Base-by-base conservation (phyloP, 2,329 filamentous ascomycete species). In the Aureobasidium sp. region DNA sequence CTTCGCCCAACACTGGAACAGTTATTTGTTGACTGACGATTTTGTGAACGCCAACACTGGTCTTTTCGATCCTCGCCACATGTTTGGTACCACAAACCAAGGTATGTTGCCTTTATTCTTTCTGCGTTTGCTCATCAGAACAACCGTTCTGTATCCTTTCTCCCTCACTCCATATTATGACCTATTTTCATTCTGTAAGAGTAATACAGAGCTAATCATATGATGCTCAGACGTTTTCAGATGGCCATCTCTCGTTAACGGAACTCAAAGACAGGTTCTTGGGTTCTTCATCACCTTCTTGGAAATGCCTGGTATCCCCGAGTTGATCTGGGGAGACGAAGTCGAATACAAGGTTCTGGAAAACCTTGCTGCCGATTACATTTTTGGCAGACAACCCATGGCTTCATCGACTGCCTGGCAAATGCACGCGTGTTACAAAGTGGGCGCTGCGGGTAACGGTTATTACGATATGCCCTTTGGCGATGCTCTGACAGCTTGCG, bases 81-180 rank as follows among this genome's bases (percentile, higher is more conserved):
- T 87, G 78, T 86, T 81, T 67, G 84, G 84, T 49, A 79, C 80
- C 2, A 85, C 83, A 1, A 87, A 87, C 67, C 85, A 87, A 71
- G 42, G 42, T 44, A 44, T 21, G 21, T 21, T 21, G 21, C 21
- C 21, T 21, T n/a, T n/a, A n/a, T n/a, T n/a, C n/a, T n/a, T n/a
- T n/a, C n/a, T n/a, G n/a, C n/a, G n/a, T n/a, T n/a, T n/a, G n/a
- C n/a, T n/a, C n/a, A n/a, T n/a, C n/a, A n/a, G n/a, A n/a, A n/a
- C n/a, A n/a, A n/a, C n/a, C n/a, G n/a, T n/a, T n/a, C n/a, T n/a
- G n/a, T n/a, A n/a, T n/a, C n/a, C n/a, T n/a, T n/a, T n/a, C n/a
- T n/a, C n/a, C n/a, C n/a, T n/a, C n/a, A n/a, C n/a, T n/a, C n/a
- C n/a, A n/a, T n/a, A n/a, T n/a, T n/a, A n/a, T n/a, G n/a, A n/a